Conservation (phyloP, 2,329 filamentous ascomycete genomes). For the Penicillium thymicola region DNA sequence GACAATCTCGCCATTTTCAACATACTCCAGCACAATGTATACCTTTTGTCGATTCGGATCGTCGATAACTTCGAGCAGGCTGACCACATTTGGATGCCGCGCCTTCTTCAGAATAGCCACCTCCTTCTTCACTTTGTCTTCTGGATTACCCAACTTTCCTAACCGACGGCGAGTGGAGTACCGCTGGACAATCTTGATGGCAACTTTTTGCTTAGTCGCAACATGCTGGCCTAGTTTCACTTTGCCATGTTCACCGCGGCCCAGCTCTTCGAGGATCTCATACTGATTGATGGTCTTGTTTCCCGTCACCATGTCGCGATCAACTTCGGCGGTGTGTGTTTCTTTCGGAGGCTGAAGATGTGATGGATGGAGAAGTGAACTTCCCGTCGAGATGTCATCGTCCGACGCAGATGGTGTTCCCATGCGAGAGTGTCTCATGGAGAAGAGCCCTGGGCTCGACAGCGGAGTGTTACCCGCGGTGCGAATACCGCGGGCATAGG, state of each 20-base stretch:
- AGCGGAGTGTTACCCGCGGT: conserved; percentile 48
- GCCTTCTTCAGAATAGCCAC: conserved; percentile 99
- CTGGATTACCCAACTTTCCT: conserved; percentile 67
- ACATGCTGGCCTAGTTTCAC: conserved; percentile 90
- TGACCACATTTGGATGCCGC: conserved; percentile 93
- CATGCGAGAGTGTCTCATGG: conserved; percentile 32
- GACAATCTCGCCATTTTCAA: conserved; percentile 87
- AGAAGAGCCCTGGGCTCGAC: conserved; percentile 48
- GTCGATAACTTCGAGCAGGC: conserved; percentile 93
- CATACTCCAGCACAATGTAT: conserved; percentile 94
- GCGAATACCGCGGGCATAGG: conserved; percentile 31
- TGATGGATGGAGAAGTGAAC: conserved; percentile 66
- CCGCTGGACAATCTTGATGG: conserved; percentile 97
- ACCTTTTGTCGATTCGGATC: conserved; percentile 96
- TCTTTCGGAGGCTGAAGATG: conserved; percentile 73
- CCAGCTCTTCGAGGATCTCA: conserved; percentile 93
- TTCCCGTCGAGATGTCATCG: conserved; percentile 44
- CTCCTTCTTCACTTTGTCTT: conserved; percentile 81
- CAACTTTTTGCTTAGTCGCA: conserved; percentile 72
- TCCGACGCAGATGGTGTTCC: conserved; percentile 36
- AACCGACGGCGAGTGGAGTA: conserved; percentile 90
- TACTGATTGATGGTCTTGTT: conserved; percentile 98
- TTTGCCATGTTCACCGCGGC: conserved; percentile 93
- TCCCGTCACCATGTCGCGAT: conserved; percentile 82
- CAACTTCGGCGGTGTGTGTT: conserved; percentile 87